Base-by-base conservation (phyloP, 352 stramenopile genomes). In the Globisporangium okanoganense region DNA sequence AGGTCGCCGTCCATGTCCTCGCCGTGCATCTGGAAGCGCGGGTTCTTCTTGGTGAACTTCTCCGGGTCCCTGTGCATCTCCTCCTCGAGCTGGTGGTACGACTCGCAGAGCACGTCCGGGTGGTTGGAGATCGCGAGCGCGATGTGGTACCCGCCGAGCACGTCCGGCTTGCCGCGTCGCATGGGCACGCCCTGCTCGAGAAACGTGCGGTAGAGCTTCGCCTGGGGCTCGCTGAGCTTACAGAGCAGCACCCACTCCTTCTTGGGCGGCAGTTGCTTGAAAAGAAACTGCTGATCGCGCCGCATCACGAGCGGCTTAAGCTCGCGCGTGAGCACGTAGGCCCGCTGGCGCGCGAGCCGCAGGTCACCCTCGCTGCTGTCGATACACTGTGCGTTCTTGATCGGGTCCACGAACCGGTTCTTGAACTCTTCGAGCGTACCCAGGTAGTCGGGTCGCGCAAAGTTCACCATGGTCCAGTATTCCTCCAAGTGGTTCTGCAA, bases 401-500 rank as follows among this genome's bases (percentile, higher is more conserved):
- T 96, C n/a, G 89, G 89, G 40, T 91, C 76, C 20, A 95, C 85
- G 56, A 96, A 97, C 44, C 82, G 76, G 40, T 95, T 94, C 73
- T 97, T 96, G 58, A 97, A 97, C 56, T 94, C 82, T 10, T 94
- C 81, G 41, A 91, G 61, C 1, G 81, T 88, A 25, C 82, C 84
- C 5, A 97, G 58, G 49, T 86, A 95, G 58, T 93, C 74, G 0
- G 85, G 88, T 29, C 87, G 72, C 4, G 87, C 87, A 64, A 96
- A 97, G 50, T 96, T 94, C 29, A 97, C 87, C 87, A 97, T 96
- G 10, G 85, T 95, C 85, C 86, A 97, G 67, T 96, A 97, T 69
- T 97, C 89, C 48, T 96, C 87, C 48, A 99, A 63, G 67, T 98
- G 95, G 61, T 99, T 99, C 62, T 98, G 95, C 54, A 99, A 74